phyloP scores from a whole-genome alignment of 2,329 filamentous ascomycete species.

The Fusarium sacchari region DNA sequence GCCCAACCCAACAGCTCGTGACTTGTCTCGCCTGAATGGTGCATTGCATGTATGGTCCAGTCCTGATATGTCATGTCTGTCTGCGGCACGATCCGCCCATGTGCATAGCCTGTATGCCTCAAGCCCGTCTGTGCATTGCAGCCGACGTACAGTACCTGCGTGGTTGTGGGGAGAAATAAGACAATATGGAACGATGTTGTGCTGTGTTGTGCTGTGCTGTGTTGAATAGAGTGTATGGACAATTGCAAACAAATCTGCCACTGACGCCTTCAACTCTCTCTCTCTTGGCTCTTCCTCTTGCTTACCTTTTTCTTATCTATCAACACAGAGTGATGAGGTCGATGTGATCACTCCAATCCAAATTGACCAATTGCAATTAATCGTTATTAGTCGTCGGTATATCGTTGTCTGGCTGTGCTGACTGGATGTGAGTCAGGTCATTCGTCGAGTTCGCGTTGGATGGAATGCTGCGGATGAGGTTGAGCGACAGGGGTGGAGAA shows the following conservation, averaged over 20 bases:
- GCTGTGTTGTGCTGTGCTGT: neutral
- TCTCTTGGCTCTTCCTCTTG: slow-evolving; percentile 11
- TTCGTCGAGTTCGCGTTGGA: slow-evolving; percentile 20
- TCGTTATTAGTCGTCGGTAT: slow-evolving; percentile 11
- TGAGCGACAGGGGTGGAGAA: slow-evolving; percentile 9
- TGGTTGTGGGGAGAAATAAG: slow-evolving; percentile 18
- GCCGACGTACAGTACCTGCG: slow-evolving; percentile 26
- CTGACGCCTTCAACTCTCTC: slow-evolving; percentile 1
- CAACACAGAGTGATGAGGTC: neutral
- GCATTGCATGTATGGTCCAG: neutral
- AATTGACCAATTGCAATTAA: slow-evolving; percentile 2
- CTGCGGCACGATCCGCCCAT: slow-evolving; percentile 25
- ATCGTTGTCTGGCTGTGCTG: slow-evolving; percentile 26
- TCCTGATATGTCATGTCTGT: neutral
- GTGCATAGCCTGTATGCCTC: slow-evolving; percentile 17
- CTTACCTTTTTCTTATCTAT: slow-evolving; percentile 21
- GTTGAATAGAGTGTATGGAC: slow-evolving; percentile 3
- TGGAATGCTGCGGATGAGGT: slow-evolving; percentile 27
- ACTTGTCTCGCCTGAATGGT: slow-evolving; percentile 28
- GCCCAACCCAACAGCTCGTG: neutral
- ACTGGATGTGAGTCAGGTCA: slow-evolving; percentile 17
- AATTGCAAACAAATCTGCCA: slow-evolving; percentile 25
- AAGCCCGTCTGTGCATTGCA: slow-evolving; percentile 19
- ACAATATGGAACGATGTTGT: slow-evolving; percentile 14
- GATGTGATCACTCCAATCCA: neutral